Evolutionary conservation across 306 rosid species (phyloP), one percentile per base, ranked within the genome.

Genomic region (Potentilla sterilis): DNA sequence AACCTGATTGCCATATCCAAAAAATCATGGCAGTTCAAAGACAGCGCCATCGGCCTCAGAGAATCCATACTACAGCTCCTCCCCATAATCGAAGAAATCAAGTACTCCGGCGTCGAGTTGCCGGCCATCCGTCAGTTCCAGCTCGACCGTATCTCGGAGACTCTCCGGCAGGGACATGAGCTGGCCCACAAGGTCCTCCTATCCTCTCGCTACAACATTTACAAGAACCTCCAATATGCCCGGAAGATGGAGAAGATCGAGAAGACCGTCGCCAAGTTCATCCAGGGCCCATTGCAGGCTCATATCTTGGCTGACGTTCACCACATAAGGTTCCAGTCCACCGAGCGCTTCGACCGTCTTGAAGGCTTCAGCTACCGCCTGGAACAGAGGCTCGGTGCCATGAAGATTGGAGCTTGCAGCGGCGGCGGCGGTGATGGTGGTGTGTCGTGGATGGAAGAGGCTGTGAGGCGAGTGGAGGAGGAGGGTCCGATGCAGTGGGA

Each of bases 231-330:
- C 49, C 89, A 73, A 15, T 81, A 88, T 0, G 87, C 91, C 6
- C 75, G 81, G 19, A 92, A 92, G 69, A 85, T 95, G 96, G 98
- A 95, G 82, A 85, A 76, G 83, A 86, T 95, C 2, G 96, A 92
- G 38, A 90, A 86, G 86, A 84, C 34, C 1, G 89, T 95, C 3
- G 71, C 81, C 5, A 72, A 76, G 18, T 92, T 92, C 75, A 1
- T 95, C 1, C 65, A 84, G 15, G 90, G 95, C 42, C 89, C 90
- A 7, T 57, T 92, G 75, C 97, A 87, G 80, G 86, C 81, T 13
- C 90, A 88, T 58, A 79, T 92, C 38, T 55, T 92, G 65, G 98
- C 98, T 1, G 98, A 92, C n/a, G 92, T 92, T 4, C 93, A 87
- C 75, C 90, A 87, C 76, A 8, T 81, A 12, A 72, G 96, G 51